Conservation (phyloP, 2,329 filamentous ascomycete species). For the Fusarium nurragi region DNA sequence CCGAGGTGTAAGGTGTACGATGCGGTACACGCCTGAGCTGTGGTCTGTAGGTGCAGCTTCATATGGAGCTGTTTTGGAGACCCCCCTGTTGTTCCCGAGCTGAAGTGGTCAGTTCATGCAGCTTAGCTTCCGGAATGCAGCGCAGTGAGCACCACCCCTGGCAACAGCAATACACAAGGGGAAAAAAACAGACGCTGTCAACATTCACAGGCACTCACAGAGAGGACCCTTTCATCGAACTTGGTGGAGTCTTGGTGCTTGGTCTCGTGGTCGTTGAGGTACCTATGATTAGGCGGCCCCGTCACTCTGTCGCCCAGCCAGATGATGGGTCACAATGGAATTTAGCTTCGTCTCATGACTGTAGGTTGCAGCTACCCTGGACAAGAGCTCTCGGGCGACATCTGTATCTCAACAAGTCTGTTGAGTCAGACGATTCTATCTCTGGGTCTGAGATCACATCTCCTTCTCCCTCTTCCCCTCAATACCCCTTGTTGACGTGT, state of each 20-base stretch:
- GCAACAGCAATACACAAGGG: background rate
- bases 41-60: slow-evolving; percentile 19
- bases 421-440: slow-evolving; percentile 14
- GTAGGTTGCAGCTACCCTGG: slow-evolving; percentile 23
- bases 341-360: slow-evolving; percentile 27
- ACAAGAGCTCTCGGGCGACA: slow-evolving; percentile 21
- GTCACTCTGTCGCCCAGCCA: slow-evolving; percentile 25
- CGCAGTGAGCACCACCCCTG: slow-evolving; percentile 6
- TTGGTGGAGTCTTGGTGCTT: slow-evolving; percentile 19
- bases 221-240: slow-evolving; percentile 20
- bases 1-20: background rate
- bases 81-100: slow-evolving; percentile 11
- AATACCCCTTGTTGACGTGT: background rate
- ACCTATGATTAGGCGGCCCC: slow-evolving; percentile 14
- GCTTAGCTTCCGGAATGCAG: slow-evolving; percentile 26
- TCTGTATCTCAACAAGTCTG: slow-evolving; percentile 6
- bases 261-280: slow-evolving; percentile 28
- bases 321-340: slow-evolving; percentile 30
- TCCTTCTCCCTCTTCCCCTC: background rate
- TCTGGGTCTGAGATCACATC: slow-evolving; percentile 6
- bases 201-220: background rate
- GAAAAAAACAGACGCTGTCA: slow-evolving; percentile 16
- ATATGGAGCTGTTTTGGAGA: background rate
- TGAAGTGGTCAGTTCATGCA: slow-evolving; percentile 40
- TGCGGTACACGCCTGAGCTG: background rate